Conservation (phyloP, 2,329 filamentous ascomycete genomes). For the Botrytis cinerea region DNA sequence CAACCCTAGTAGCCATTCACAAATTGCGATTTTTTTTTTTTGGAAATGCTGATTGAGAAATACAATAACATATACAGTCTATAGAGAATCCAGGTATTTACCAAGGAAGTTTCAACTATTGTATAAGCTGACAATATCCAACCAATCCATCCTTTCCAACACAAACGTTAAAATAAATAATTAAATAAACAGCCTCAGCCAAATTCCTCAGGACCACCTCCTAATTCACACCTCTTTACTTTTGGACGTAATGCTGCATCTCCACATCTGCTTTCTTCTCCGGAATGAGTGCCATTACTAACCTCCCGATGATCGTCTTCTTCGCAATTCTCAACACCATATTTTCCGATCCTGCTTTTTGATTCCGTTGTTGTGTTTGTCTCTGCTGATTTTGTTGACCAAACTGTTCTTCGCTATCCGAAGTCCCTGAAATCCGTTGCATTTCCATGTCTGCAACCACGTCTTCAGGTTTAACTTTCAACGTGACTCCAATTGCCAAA, state of each 20-base stretch:
- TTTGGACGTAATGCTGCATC: conserved; percentile 13
- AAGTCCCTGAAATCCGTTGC: not conserved
- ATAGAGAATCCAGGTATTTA: not conserved
- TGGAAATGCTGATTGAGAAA: not conserved
- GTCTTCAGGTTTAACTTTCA: conserved; percentile 37
- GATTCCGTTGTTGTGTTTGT: not conserved
- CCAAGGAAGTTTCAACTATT: not conserved
- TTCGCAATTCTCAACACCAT: conserved; percentile 32
- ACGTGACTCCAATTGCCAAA: conserved; percentile 46
- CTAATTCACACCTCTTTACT: not conserved
- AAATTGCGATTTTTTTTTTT: too few relatives aligned
- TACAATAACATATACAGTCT: not conserved
- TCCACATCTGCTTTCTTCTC: conserved; percentile 17
- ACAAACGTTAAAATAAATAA: not conserved
- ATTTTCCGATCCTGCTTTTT: conserved; percentile 22
- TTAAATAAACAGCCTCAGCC: not conserved
- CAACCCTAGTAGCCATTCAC: not conserved
- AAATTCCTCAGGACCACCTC: not conserved
- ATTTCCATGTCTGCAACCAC: not conserved
- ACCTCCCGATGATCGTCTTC: conserved; percentile 37
- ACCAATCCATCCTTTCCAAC: not conserved
- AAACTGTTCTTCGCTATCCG: not conserved
- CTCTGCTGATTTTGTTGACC: not conserved
- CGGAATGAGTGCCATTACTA: conserved; percentile 28
- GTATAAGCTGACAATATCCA: not conserved